These are phyloP conservation scores for Chalciporus sp. DNA, from an alignment of 1,284 basidiomycete genomes.

Conservation along the genomic window DNA sequence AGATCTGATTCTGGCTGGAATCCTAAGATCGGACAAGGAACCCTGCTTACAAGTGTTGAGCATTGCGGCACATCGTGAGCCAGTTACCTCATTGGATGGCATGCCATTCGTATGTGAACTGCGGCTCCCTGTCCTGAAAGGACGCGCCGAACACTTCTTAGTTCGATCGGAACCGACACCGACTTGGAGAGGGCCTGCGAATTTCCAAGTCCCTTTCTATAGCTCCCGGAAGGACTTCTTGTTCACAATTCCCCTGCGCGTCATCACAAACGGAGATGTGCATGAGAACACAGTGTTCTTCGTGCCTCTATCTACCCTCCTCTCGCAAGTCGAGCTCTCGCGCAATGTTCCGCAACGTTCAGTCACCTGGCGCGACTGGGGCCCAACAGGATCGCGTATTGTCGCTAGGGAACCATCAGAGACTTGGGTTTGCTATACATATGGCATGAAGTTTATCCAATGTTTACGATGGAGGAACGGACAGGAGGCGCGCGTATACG, in stretches of 20 bases:
- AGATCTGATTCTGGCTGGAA: constrained; percentile 42
- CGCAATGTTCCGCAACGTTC: constrained; percentile 39
- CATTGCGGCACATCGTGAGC: constrained; percentile 19
- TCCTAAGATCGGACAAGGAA: constrained; percentile 33
- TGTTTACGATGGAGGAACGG: constrained; percentile 23
- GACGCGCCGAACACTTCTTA: constrained; percentile 27
- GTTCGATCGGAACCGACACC: constrained; percentile 61
- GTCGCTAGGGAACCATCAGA: constrained; percentile 38
- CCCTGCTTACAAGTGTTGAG: constrained; percentile 34
- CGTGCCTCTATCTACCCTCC: constrained; percentile 37
- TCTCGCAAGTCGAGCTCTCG: constrained; percentile 47
- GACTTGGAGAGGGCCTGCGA: constrained; percentile 39
- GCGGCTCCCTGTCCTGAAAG: constrained; percentile 39
- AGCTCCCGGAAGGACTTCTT: constrained; percentile 26
- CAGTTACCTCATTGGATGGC: constrained; percentile 23
- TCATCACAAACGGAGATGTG: background rate
- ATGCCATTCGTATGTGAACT: constrained; percentile 40
- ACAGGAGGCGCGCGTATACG: constrained; percentile 25
- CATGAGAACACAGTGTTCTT: constrained; percentile 24
- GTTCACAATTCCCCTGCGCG: constrained; percentile 26
- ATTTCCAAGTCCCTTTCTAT: constrained; percentile 21
- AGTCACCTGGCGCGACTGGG: constrained; percentile 56
- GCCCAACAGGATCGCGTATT: constrained; percentile 45
- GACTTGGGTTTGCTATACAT: constrained; percentile 61
- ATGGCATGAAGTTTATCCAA: constrained; percentile 49